Evolutionary conservation across 2,329 filamentous ascomycete species (phyloP), one percentile per base, ranked within the genome.

Genomic region (Neofusicoccum laricinum): DNA sequence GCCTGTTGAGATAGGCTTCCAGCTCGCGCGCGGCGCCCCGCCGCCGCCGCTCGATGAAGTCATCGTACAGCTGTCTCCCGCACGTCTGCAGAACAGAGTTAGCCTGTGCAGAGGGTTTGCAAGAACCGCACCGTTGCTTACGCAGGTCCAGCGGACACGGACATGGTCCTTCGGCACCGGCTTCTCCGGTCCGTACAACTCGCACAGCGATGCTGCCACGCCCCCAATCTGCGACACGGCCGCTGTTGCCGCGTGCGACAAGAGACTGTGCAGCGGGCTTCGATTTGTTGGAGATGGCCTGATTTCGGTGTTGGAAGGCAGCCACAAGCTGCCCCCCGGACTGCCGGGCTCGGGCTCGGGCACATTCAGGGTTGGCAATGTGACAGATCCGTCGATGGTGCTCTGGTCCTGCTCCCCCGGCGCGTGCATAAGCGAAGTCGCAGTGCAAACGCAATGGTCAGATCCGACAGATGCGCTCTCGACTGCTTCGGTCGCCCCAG

Each of bases 21-120:
- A 79, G 68, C n/a, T 75, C 71, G 11, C 73, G 70, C 10, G 77
- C 77, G 48, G 77, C 77, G 17, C 77, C 77, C 4, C 71, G 69
- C 32, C 74, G 69, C 32, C 74, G 70, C 15, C 67, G 65, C 67
- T 79, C 77, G 50, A 75, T 67, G 55, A 75, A 79, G 67, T 79
- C 77, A 57, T 79, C 77, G 63, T 77, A 74, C 6, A 78, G 68
- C 2, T 67, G 46, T 25, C 73, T 69, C 19, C 75, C 75, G 53
- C 74, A 77, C 17, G 70, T 68, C 73, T 75, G 30, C 10, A 2
- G 1, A 30, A 2, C 10, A 48, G 43, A 68, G 66, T 14, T 17
- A 49, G 25, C 15, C 5, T 8, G 10, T 30, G 11, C 17, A 43
- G 10, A 17, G n/a, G 4, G 17, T 41, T 32, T 11, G 21, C 7